Base-by-base conservation (phyloP, 2,329 filamentous ascomycete species). In the Torrubiella hemipterigena region DNA sequence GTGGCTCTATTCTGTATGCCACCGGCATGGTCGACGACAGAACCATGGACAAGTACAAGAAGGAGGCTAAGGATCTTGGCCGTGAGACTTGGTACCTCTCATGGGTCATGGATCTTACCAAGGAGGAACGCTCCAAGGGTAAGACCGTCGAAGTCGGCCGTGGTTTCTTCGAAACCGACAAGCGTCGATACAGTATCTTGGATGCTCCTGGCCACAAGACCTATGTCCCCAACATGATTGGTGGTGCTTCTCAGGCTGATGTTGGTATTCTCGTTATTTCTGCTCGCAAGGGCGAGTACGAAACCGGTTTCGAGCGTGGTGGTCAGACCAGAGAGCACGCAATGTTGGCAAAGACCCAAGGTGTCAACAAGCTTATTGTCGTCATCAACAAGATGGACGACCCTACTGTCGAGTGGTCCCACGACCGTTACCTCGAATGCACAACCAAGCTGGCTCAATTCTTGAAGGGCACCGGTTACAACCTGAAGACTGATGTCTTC, bases 301-400 rank as follows among this genome's bases (percentile, higher is more conserved):
- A 98, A 62, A 96, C 91, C 20, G 91, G 91, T 30, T 98, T 98
- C 55, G 91, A 98, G 67, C 53, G 85, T 65, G 91, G 91, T 40
- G 89, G 91, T 22, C 91, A 98, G 59, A 98, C 91, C 32, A 76
- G 91, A 53, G 91, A 98, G 71, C 89, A 96, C 59, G 91, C 93
- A 34, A 85, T 98, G 67, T 70, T 98, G 52, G 93, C 93, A 44
- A 94, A 96, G 64, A 98, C 93, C 1, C 89, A 94, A 54, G 91
- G 91, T 59, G 91, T 98, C 37, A 93, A 93, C 69, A 95, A 95
- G 63, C 71, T 98, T 34, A 69, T 96, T 27, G 79, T 98, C 18
- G 91, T 73, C 32, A 87, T 95, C 54, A 98, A 98, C 74, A 98
- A 98, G 70, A 98, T 98, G 93, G 91, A 98, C 52, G 91, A 98